Percentiles rank a stretch among this genome's conserved stretches.
Evolutionary conservation across 768 basidiomycete species (phyloP).

Genomic region (Hirschioporus abietinus): DNA sequence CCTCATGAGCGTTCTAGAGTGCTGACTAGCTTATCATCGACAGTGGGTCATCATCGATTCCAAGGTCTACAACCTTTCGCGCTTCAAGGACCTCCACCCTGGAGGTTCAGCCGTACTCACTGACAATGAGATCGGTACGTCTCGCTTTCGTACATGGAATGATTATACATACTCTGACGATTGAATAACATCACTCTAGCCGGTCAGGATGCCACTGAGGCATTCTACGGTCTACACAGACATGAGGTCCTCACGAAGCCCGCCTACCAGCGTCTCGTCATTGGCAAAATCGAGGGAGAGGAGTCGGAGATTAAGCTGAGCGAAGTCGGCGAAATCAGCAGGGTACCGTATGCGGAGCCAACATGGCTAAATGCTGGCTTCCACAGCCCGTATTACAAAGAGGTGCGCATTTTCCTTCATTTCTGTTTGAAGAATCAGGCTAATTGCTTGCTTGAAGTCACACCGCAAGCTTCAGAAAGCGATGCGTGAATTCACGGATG

Average conservation of each 20-base stretch:
- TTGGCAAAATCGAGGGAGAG: constrained; percentile 70
- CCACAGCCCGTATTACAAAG: constrained; percentile 72
- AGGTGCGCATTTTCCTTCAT: constrained; percentile 35
- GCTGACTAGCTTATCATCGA: background rate
- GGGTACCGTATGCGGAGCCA: constrained; percentile 86
- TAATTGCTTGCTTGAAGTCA: constrained; percentile 32
- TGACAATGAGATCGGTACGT: constrained; percentile 70
- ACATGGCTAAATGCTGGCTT: constrained; percentile 72
- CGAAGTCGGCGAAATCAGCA: constrained; percentile 53
- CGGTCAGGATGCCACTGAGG: constrained; percentile 82
- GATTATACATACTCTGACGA: too few species aligned
- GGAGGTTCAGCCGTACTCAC: constrained; percentile 77
- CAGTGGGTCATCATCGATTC: constrained; percentile 84
- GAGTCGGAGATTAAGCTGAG: constrained; percentile 45
- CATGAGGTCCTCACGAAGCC: constrained; percentile 76
- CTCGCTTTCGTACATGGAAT: too few species aligned
- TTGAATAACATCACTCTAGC: constrained; percentile 33
- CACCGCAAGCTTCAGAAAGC: constrained; percentile 58
- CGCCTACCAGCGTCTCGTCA: constrained; percentile 65
- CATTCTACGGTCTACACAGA: constrained; percentile 86
- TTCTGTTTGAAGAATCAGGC: background rate
- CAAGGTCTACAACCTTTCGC: constrained; percentile 78
- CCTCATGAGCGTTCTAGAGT: background rate
- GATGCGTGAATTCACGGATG: constrained; percentile 63
- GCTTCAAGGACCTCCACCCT: constrained; percentile 78